These are phyloP conservation scores for Pseudofabraea citricarpa DNA, from an alignment of 2,329 filamentous ascomycete genomes.

Conservation along the genomic window DNA sequence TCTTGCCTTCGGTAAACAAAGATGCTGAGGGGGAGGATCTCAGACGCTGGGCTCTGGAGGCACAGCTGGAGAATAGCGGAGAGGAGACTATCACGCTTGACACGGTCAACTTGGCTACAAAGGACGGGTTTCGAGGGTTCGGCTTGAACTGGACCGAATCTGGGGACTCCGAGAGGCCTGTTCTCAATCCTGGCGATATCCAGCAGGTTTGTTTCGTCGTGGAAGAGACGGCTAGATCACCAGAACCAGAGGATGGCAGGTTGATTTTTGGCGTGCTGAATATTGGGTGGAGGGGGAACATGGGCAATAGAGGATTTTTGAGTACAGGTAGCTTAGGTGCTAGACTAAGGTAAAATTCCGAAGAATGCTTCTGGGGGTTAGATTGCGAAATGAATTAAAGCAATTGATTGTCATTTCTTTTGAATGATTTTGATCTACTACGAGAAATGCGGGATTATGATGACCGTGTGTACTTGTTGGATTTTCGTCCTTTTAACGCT, in stretches of 20 bases:
- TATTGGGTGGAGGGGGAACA: slow-evolving; percentile 82
- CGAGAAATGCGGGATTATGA: too few relatives aligned
- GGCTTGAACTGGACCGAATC: slow-evolving; percentile 52
- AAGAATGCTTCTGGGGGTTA: not conserved
- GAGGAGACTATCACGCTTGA: slow-evolving; percentile 80
- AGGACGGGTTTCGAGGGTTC: slow-evolving; percentile 43
- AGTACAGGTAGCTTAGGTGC: slow-evolving; percentile 77
- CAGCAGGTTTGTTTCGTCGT: slow-evolving; percentile 63
- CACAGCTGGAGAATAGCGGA: slow-evolving; percentile 91
- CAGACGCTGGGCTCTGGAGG: slow-evolving; percentile 72
- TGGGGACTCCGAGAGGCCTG: slow-evolving; percentile 46
- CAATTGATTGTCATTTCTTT: too few relatives aligned
- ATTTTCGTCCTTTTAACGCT: too few relatives aligned
- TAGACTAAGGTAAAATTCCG: slow-evolving; percentile 24
- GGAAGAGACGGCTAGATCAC: slow-evolving; percentile 29
- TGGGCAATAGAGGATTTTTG: slow-evolving; percentile 85
- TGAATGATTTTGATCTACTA: too few relatives aligned
- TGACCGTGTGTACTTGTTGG: too few relatives aligned
- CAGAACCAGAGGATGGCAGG: slow-evolving; percentile 47
- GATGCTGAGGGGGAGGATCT: slow-evolving; percentile 6
- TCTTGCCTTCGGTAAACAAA: slow-evolving; percentile 34
- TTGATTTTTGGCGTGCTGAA: slow-evolving; percentile 74
- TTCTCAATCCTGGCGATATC: slow-evolving; percentile 58
- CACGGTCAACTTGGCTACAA: slow-evolving; percentile 50
- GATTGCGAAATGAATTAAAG: not conserved